Evolutionary conservation across 495 filamentous ascomycete genomes (phyloP).

Genomic region (Neurospora terricola): DNA sequence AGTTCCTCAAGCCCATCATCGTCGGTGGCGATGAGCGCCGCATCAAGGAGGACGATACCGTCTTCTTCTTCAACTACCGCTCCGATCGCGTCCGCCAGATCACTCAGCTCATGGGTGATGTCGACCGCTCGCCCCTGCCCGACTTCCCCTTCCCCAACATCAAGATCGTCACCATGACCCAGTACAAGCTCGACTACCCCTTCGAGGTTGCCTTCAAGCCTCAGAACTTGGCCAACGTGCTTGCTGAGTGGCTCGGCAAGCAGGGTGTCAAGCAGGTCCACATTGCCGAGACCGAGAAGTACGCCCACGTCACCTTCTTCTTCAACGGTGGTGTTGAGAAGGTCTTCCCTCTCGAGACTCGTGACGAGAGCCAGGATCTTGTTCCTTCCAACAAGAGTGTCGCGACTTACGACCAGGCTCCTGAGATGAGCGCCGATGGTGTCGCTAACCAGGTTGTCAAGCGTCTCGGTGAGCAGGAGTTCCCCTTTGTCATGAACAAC

Average conservation of each 20-base stretch:
- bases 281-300: constrained; percentile 97
- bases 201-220: constrained; percentile 91
- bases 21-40: constrained; percentile 75
- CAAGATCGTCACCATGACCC: constrained; percentile 92
- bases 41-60: constrained; percentile 81
- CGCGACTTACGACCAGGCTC: constrained; percentile 90
- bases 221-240: constrained; percentile 90
- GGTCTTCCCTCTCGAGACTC: constrained; percentile 80
- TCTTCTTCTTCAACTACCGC: constrained; percentile 99
- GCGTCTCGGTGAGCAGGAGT: constrained; percentile 67
- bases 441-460: constrained; percentile 82
- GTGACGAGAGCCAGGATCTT: constrained; percentile 50
- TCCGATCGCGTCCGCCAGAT: constrained; percentile 96
- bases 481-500: constrained; percentile 99
- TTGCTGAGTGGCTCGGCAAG: constrained; percentile 90
- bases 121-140: constrained; percentile 80
- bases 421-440: constrained; percentile 87
- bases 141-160: constrained; percentile 95
- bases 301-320: constrained; percentile 98
- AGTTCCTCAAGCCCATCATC: constrained; percentile 98
- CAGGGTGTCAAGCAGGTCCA: constrained; percentile 85
- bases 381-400: constrained; percentile 62
- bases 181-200: constrained; percentile 92
- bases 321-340: constrained; percentile 99
- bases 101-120: constrained; percentile 83